phyloP scores from a whole-genome alignment of 257 asterid genomes.

The Primulina tabacum region DNA sequence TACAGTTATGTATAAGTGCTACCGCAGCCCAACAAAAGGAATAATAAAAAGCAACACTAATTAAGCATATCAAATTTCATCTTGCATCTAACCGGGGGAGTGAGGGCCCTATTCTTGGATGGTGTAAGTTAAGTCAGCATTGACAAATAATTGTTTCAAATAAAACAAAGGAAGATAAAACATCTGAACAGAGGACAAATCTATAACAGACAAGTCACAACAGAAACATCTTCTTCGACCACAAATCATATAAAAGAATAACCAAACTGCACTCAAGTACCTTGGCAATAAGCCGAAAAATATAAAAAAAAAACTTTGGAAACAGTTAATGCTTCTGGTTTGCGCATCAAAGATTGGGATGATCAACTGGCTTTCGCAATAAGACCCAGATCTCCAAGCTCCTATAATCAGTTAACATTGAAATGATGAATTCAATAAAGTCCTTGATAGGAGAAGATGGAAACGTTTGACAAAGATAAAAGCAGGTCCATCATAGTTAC shows the following conservation, averaged over 20 bases:
- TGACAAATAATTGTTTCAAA: neutral
- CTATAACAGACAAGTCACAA: neutral
- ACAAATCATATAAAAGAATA: constrained; percentile 8
- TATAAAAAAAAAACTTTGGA: constrained; percentile 77
- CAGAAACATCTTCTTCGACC: constrained; percentile 6
- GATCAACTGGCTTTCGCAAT: constrained; percentile 92
- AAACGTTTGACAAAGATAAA: constrained; percentile 2
- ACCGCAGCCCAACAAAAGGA: neutral
- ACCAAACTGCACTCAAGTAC: constrained; percentile 31
- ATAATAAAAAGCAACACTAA: neutral
- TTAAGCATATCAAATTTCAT: neutral
- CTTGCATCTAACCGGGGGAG: neutral
- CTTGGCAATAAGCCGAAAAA: constrained; percentile 82
- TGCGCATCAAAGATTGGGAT: constrained; percentile 80
- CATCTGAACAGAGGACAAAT: constrained; percentile 1
- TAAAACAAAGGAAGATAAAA: neutral
- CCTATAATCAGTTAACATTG: constrained; percentile 37
- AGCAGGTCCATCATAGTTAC: constrained; percentile 1
- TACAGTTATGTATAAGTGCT: neutral
- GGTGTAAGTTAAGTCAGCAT: neutral
- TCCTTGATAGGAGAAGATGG: constrained; percentile 2
- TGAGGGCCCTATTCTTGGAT: neutral
- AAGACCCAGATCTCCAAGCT: constrained; percentile 92
- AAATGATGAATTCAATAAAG: constrained; percentile 20
- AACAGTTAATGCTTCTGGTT: constrained; percentile 81